Evolutionary conservation across 768 basidiomycete genomes (phyloP).

Genomic region (Filobasidium wieringae): DNA sequence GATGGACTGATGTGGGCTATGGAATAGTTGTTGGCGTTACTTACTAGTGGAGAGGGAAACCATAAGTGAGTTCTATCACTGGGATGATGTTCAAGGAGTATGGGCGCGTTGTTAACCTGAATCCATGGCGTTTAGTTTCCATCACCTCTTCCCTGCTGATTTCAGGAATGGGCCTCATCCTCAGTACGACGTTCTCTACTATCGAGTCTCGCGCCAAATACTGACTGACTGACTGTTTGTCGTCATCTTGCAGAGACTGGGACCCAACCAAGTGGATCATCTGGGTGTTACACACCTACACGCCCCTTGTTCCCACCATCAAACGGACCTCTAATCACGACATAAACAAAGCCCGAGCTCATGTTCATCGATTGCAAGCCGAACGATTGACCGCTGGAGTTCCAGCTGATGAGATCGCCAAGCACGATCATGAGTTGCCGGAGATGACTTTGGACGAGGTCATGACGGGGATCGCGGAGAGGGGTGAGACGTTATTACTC

Average conservation of each 20-base stretch:
- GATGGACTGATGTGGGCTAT: neutral
- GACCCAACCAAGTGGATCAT: constrained; percentile 77
- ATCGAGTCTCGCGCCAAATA: constrained; percentile 37
- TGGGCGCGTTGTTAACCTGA: neutral
- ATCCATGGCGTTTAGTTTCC: constrained; percentile 18
- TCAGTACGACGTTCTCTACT: constrained; percentile 16
- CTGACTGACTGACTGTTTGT: constrained; percentile 4
- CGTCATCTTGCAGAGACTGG: constrained; percentile 47
- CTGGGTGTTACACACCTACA: constrained; percentile 42
- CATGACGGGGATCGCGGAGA: constrained; percentile 19
- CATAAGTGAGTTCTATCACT: constrained; percentile 44
- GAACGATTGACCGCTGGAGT: constrained; percentile 21
- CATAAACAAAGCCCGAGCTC: constrained; percentile 28
- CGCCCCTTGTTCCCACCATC: constrained; percentile 31
- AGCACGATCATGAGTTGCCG: constrained; percentile 21
- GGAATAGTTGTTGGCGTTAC: constrained; percentile 51
- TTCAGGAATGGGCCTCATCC: constrained; percentile 50
- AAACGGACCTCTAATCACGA: constrained; percentile 28
- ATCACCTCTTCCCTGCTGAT: constrained; percentile 65
- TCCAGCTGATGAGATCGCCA: constrained; percentile 14
- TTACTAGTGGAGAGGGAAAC: constrained; percentile 66
- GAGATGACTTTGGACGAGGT: constrained; percentile 26
- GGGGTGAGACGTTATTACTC: constrained; percentile 42
- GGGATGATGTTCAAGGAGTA: neutral
- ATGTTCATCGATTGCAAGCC: constrained; percentile 29